Evolutionary conservation across 2,329 filamentous ascomycete species (phyloP), one percentile per base, ranked within the genome.

Genomic region (Diaporthe ampelina): DNA sequence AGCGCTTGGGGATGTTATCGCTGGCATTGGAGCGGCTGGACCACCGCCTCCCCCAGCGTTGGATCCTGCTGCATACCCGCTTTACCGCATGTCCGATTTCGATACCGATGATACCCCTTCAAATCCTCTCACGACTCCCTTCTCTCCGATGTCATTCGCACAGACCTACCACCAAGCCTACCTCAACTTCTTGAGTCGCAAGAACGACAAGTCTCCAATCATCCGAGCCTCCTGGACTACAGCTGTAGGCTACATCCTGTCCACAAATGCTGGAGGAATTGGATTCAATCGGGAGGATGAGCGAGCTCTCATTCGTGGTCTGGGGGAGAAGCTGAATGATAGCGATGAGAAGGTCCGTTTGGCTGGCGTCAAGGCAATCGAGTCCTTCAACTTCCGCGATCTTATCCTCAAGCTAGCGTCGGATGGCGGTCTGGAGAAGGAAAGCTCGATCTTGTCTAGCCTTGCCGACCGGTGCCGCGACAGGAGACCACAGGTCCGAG

Each of bases 1-100:
- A 83, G 98, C 97, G 0, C 91, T 99, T 52, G 97, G 97, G 70
- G 96, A 98, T 81, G 95, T 99, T 88, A 93, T 97, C 35, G 93
- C 96, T 54, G 96, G 96, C 8, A 97, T 98, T 81, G 96, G 96
- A 67, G 94, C 96, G 75, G 95, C 95, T 76, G 96, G 96, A 0
- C 94, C 94, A 72, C 95, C 95, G 21, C 90, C 93, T 19, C 85
- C 91, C 9, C 90, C 93, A 13, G 83, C 86, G 1, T 88, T 98
- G 80, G 95, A 98, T 79, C 94, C 96, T 17, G 90, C 93, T 29
- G 92, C 93, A 40, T 98, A 97, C 79, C 96, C 96, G n/a, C 93
- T 93, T 5, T 86, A 93, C 63, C 93, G 89, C 75, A 82, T 94
- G 48, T 84, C 88, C 29, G 90, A 92, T 70, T 91, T 93, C 26